Evolutionary conservation across 257 asterid species (phyloP), one percentile per base, ranked within the genome.

Genomic region (Nicotiana paniculata): DNA sequence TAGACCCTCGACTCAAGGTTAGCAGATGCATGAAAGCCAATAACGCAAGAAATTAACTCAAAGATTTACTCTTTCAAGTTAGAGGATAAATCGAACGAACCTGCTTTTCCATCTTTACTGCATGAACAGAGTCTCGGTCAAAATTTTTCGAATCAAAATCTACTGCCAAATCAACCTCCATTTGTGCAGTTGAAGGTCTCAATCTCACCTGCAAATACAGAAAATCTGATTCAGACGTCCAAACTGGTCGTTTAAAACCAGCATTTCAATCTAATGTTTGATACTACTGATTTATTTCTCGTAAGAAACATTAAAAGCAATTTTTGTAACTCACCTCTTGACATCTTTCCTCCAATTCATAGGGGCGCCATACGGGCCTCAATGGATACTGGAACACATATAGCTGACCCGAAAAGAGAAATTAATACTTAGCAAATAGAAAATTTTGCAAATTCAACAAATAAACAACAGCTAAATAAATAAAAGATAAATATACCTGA

Each of bases 301-400:
- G 46, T 43, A 43, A 21, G 6, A 21, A 74, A 74, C 79, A 48
- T 0, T 26, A 46, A 74, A 74, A 74, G 79, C 57, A 37, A 37
- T 70, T 43, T 43, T 9, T 33, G 6, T 39, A 15, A 82, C 89
- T 65, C 81, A 94, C 98, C 93, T 89, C 95, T 64, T 91, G 69
- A 82, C 97, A 91, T 81, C 88, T 86, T 4, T 89, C 96, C 0
- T 91, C 96, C 86, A 93, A 77, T 33, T 89, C 99, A 86, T 95
- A 95, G 0, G 99, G 98, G 55, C 99, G 88, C 98, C 98, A 95
- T 82, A 64, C 4, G 3, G 93, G 95, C 86, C 98, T 91, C n/a
- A 91, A 85, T 4, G 97, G 97, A 85, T 86, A 95, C 82, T 95
- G 99, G 83, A 92, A 77, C 82, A 91, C 90, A 82, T 90, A 92